Conservation (phyloP, 75 land plant species). For the Cryptomeria japonica region DNA sequence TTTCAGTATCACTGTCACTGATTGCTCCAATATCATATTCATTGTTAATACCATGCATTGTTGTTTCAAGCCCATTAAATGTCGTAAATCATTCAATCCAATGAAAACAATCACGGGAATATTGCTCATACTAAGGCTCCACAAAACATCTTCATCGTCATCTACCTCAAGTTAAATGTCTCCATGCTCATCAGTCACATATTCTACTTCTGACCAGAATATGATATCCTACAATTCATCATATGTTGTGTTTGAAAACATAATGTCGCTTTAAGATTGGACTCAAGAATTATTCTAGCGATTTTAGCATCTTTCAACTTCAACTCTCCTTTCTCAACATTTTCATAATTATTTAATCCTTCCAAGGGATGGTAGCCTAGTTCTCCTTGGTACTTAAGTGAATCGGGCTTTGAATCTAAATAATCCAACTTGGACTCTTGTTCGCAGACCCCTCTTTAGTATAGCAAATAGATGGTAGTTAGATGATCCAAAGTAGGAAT, state of each 20-base stretch:
- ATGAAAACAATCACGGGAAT: constrained; percentile 78
- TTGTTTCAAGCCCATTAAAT: constrained; percentile 44
- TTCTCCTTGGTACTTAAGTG: constrained; percentile 41
- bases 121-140: constrained; percentile 44
- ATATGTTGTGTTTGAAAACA: constrained; percentile 48
- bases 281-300: constrained; percentile 54
- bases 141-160: constrained; percentile 64
- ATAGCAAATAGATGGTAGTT: neutral
- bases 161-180: constrained; percentile 84
- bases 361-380: constrained; percentile 55
- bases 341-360: constrained; percentile 33
- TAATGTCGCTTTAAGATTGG: constrained; percentile 64
- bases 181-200: constrained; percentile 88
- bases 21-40: constrained; percentile 58
- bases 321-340: constrained; percentile 17
- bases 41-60: constrained; percentile 30
- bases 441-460: neutral
- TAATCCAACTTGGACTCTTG: constrained; percentile 75
- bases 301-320: constrained; percentile 46
- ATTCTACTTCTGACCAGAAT: constrained; percentile 71
- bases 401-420: constrained; percentile 77
- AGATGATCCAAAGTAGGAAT: constrained; percentile 9
- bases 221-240: constrained; percentile 46
- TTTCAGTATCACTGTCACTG: constrained; percentile 51
- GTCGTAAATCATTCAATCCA: constrained; percentile 65